Percentiles rank a stretch among this genome's conserved stretches.
Conservation (phyloP, 2,329 filamentous ascomycete species). For the Venturia carpophila region DNA sequence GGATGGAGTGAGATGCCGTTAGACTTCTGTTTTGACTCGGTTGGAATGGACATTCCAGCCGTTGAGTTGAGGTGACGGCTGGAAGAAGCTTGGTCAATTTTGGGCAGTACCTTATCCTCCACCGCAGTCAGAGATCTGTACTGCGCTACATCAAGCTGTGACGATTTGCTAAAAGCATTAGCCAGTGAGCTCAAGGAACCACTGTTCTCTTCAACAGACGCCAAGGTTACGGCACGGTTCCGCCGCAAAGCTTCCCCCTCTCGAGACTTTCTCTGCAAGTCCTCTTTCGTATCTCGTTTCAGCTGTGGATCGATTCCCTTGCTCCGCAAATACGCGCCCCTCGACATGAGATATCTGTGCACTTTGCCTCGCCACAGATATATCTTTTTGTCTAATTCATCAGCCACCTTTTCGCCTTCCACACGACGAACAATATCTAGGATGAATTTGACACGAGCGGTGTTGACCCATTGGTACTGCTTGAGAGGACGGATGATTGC, state of each 20-base stretch:
- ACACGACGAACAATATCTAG: slow-evolving; percentile 35
- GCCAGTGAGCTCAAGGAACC: not conserved
- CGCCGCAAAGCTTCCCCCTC: not conserved
- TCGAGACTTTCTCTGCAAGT: not conserved
- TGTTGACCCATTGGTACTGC: slow-evolving; percentile 30
- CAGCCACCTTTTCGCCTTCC: slow-evolving; percentile 38
- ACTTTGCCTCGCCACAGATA: slow-evolving; percentile 21
- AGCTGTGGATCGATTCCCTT: not conserved
- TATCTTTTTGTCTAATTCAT: slow-evolving; percentile 26
- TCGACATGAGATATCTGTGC: slow-evolving; percentile 1
- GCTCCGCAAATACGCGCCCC: not conserved
- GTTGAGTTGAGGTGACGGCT: not conserved
- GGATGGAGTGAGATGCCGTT: not conserved
- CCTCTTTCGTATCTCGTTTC: not conserved
- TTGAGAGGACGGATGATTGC: slow-evolving; percentile 40
- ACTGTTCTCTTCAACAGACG: not conserved
- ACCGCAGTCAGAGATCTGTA: not conserved
- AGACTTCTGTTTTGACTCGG: not conserved
- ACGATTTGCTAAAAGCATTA: not conserved
- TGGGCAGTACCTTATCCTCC: too few species aligned
- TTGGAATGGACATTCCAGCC: not conserved
- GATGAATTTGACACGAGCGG: slow-evolving; percentile 36
- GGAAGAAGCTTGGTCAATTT: not conserved
- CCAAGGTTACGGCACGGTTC: not conserved
- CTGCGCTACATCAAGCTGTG: not conserved